Evolutionary conservation across 208 protist genomes (phyloP), one percentile per base, ranked within the genome.

Genomic region (Leishmania gerbilli): DNA sequence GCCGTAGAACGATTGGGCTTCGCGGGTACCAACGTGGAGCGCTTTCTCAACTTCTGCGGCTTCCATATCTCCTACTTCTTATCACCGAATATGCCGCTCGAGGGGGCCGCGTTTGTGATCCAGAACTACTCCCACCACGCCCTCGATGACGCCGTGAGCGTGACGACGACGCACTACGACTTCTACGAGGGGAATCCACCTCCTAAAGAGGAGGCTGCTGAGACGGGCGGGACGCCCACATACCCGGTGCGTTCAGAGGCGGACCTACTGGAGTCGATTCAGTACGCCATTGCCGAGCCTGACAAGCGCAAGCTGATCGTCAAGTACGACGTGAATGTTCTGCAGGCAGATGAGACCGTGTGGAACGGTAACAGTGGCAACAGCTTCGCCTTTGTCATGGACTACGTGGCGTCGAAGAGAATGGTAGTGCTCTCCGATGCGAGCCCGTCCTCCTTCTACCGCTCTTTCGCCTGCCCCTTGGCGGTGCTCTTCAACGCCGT

Each of bases 11-110:
- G 87, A 47, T 86, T 97, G 56, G 95, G 94, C 42, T 96, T 96
- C 83, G 5, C 72, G 24, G 83, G 79, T 75, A 80, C 90, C 21
- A 88, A 93, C 79, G 92, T 98, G 34, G 92, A 97, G 85, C 89
- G 86, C 71, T 91, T 98, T 51, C 65, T 97, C 11, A 96, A 98
- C 84, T 91, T 89, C 79, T 93, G 88, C 78, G 95, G 94, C 17
- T 97, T 97, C 80, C 95, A 97, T 85, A 88, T 96, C 40, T 94
- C 94, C 1, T 98, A 94, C 85, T 95, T 98, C 64, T 77, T 98
- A 40, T 97, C 95, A 21, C 71, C 78, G 51, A 88, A 94, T 87
- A 89, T 98, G 83, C 88, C 94, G 37, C 86, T 98, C 19, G 88
- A 94, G 69, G 90, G 84, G 53, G 91, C 92, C 1, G 91, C 86